Percentiles rank a stretch among this genome's conserved stretches.
Evolutionary conservation across 2,329 filamentous ascomycete genomes (phyloP).

Genomic region (Nothophoma quercina): DNA sequence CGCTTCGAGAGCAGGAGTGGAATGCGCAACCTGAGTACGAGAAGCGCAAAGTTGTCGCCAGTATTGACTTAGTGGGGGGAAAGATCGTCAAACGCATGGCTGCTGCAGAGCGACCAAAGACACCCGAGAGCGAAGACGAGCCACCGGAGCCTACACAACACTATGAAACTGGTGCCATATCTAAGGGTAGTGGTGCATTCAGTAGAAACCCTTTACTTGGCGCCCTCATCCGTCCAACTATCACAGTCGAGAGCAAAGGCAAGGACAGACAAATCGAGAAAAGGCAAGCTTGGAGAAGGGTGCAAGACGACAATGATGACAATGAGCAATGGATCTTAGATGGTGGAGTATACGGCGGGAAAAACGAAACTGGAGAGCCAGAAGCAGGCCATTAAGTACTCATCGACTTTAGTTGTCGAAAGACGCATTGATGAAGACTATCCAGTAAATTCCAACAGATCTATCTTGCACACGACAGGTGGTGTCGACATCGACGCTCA

Average conservation of each 20-base stretch:
- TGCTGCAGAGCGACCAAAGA: conserved; percentile 63
- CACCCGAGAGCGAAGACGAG: conserved; percentile 60
- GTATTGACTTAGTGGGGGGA: conserved; percentile 80
- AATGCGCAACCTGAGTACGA: conserved; percentile 86
- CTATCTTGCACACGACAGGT: background rate
- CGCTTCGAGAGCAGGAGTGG: conserved; percentile 86
- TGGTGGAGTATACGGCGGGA: conserved; percentile 58
- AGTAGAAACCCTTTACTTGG: conserved; percentile 73
- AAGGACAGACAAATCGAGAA: conserved; percentile 50
- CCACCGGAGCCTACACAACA: conserved; percentile 33
- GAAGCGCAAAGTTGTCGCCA: conserved; percentile 83
- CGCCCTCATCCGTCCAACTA: conserved; percentile 70
- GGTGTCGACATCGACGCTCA: background rate
- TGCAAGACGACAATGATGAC: conserved; percentile 62
- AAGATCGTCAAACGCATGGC: conserved; percentile 78
- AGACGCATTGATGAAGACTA: no score
- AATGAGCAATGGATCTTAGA: conserved; percentile 63
- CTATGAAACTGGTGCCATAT: conserved; percentile 32
- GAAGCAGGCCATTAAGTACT: conserved; percentile 22
- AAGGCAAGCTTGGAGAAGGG: conserved; percentile 57
- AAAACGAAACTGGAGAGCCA: conserved; percentile 19
- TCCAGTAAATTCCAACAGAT: no score
- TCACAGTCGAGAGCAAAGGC: conserved; percentile 60
- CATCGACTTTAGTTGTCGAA: background rate
- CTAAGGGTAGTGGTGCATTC: conserved; percentile 63